Base-by-base conservation (phyloP, 805 yeast species). In the Priceomyces melissophilus region DNA sequence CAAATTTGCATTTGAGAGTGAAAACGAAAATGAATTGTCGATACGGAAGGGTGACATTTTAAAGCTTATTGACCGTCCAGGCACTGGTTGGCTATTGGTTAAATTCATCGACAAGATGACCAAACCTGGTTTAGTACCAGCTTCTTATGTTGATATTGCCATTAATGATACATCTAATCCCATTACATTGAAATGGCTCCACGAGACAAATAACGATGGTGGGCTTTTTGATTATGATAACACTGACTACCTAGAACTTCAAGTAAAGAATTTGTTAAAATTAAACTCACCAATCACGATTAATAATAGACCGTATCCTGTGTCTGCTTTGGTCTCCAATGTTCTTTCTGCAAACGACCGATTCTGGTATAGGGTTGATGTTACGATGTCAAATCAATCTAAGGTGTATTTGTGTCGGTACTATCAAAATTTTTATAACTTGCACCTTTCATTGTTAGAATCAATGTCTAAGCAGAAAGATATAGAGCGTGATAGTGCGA, bases 51-150 rank as follows among this genome's bases (percentile, higher is more conserved):
- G 82, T 10, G 83, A 77, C 44, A 69, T 76, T 12, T 57, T 79
- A 20, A 78, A 75, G 50, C 55, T 79, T 14, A 45, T 78, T 4
- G 73, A 73, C 38, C 57, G 73, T 31, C 67, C 63, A 32, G 73
- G 73, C 1, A 70, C 73, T 48, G 84, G 82, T 1, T 77, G 82
- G 81, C 55, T 78, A 2, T 54, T 76, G 32, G 84, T 76, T 7
- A 77, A 78, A 53, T 72, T 76, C n/a, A 67, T 79, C 27, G 76
- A 75, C 32, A 63, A 69, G 43, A 42, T 75, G 25, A 55, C 63
- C 3, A 56, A 53, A 3, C 71, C 76, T 1, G 83, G 83, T 1
- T 57, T 78, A 41, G 68, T 79, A 2, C 83, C 83, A 1, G 72
- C 77, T 2, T 61, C 68, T 28, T 73, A 72, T 49, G 75, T 69